Percentiles rank a stretch among this genome's conserved stretches.
These are phyloP conservation scores for Aspergillus bertholletiae DNA, from an alignment of 495 filamentous ascomycete species.

Conservation along the genomic window DNA sequence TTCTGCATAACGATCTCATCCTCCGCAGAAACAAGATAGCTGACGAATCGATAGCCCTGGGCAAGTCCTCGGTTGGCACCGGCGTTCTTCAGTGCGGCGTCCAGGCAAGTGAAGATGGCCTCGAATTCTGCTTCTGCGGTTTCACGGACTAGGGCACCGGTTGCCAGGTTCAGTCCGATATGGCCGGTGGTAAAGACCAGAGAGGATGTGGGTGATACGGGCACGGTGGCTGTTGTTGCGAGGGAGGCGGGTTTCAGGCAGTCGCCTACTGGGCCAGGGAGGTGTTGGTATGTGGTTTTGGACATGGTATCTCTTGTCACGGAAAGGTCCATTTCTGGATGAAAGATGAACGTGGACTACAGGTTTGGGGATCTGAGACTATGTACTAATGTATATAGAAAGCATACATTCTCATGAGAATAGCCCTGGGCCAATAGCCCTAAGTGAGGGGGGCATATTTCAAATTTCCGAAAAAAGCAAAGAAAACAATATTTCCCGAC, in stretches of 20 bases:
- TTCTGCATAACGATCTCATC: constrained; percentile 8
- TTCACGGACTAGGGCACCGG: not conserved
- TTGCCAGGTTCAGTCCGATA: constrained; percentile 4
- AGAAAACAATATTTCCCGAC: too few species aligned
- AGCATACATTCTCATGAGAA: too few species aligned
- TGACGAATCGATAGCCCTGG: not conserved
- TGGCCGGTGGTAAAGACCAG: constrained; percentile 7
- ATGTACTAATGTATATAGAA: too few species aligned
- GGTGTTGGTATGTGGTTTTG: constrained; percentile 8
- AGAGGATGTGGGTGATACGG: constrained; percentile 1
- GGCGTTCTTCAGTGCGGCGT: constrained; percentile 7
- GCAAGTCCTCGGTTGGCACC: not conserved
- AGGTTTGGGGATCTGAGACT: too few species aligned
- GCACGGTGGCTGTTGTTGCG: constrained; percentile 8
- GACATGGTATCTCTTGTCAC: too few species aligned
- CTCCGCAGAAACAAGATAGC: not conserved
- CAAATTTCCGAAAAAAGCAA: too few species aligned
- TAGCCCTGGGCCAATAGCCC: too few species aligned
- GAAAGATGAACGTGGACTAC: too few species aligned
- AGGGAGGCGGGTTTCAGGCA: constrained; percentile 9
- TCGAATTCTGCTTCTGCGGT: constrained; percentile 3
- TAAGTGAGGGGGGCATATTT: too few species aligned
- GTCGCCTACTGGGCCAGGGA: constrained; percentile 9
- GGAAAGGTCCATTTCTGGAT: too few species aligned
- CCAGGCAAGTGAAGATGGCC: constrained; percentile 9